Percentiles rank a stretch among this genome's conserved stretches.
phyloP scores from a whole-genome alignment of 352 stramenopile species.

The Phytophthora gonapodyides region DNA sequence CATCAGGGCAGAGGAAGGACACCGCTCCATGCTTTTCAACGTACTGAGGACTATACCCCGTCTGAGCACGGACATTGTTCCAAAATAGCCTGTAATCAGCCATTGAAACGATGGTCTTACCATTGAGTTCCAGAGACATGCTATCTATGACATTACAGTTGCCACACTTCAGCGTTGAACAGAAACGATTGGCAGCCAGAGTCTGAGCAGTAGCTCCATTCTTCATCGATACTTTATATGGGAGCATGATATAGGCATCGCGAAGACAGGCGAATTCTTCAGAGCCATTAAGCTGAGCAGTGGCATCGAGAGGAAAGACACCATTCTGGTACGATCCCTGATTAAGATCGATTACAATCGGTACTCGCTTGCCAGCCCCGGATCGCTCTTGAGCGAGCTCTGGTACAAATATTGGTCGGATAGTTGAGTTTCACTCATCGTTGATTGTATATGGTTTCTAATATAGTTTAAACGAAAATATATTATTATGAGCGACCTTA shows the following conservation, averaged over 20 bases:
- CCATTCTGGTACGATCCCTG: conserved; percentile 11
- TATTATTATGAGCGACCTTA: conserved; percentile 8
- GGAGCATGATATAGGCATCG: conserved; percentile 15
- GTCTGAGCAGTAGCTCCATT: conserved; percentile 8
- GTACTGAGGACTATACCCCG: conserved; percentile 22
- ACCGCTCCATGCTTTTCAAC: conserved; percentile 39
- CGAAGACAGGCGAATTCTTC: conserved; percentile 14
- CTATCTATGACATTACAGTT: conserved; percentile 40
- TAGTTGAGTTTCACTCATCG: conserved; percentile 11
- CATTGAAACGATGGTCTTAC: conserved; percentile 27
- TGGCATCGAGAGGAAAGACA: conserved; percentile 12
- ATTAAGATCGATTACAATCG: conserved; percentile 8
- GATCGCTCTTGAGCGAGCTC: conserved; percentile 11
- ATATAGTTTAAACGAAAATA: conserved; percentile 10
- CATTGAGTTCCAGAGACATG: conserved; percentile 30
- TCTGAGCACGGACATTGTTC: conserved; percentile 39
- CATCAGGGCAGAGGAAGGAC: conserved; percentile 33
- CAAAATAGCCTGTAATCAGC: conserved; percentile 28
- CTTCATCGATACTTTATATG: conserved; percentile 17
- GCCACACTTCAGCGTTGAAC: conserved; percentile 26
- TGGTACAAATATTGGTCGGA: conserved; percentile 12
- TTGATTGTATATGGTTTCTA: conserved; percentile 4
- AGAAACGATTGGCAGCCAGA: conserved; percentile 28
- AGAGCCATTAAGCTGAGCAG: conserved; percentile 8
- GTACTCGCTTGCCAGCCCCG: conserved; percentile 4